Percentiles rank a stretch among this genome's conserved stretches.
phyloP scores from a whole-genome alignment of 371 early-diverging fungal genomes.

The Coemansia sp. region DNA sequence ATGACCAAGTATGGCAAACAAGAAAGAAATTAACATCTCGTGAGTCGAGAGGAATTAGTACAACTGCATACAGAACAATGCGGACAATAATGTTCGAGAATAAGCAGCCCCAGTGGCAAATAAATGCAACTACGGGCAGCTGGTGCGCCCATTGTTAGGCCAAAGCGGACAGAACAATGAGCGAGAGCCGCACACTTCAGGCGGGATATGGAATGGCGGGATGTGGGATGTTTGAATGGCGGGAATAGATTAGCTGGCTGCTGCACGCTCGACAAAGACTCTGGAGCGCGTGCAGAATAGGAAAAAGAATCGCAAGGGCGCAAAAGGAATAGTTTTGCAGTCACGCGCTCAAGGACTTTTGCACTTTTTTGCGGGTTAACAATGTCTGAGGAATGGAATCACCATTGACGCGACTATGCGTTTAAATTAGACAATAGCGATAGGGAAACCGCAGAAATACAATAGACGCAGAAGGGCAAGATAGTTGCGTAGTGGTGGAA shows the following conservation, averaged over 20 bases:
- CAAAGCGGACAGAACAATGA: not conserved
- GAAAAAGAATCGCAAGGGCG: not conserved
- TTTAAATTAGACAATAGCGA: constrained; percentile 2
- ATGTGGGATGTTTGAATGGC: not conserved
- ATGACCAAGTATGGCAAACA: constrained; percentile 3
- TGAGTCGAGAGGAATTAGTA: not conserved
- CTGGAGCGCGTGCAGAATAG: not conserved
- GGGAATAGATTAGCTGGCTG: not conserved
- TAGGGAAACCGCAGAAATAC: not conserved
- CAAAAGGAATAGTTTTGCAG: not conserved
- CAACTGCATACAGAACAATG: not conserved
- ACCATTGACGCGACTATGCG: not conserved
- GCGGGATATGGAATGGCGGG: not conserved
- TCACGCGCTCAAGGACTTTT: not conserved
- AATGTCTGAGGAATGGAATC: not conserved
- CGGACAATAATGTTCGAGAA: not conserved
- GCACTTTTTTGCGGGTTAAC: not conserved
- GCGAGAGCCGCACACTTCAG: not conserved
- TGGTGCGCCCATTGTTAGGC: not conserved
- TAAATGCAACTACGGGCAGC: not conserved
- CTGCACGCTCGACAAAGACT: not conserved
- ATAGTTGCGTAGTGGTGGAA: not conserved
- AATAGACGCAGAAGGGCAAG: not conserved
- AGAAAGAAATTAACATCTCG: constrained; percentile 4
- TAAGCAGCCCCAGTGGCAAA: constrained; percentile 1